phyloP scores from a whole-genome alignment of 208 protist species.

The Trichomonas vaginalis region DNA sequence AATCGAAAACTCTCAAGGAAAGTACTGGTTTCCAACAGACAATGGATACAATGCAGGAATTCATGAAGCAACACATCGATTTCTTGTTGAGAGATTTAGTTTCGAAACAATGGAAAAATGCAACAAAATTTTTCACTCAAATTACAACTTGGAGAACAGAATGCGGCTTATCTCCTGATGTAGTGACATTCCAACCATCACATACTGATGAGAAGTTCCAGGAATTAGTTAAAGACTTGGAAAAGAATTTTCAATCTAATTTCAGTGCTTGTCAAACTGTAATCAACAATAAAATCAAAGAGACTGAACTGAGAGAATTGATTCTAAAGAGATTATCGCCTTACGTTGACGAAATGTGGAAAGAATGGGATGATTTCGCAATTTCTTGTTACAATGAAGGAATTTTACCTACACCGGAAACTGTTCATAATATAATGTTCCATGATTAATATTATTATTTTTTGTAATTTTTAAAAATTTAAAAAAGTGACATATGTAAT shows the following conservation, averaged over 20 bases:
- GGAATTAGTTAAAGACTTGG: neutral
- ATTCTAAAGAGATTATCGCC: neutral
- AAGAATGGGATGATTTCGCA: neutral
- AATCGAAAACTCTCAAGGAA: neutral
- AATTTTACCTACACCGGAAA: neutral
- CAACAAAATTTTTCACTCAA: neutral
- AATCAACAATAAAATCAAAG: neutral
- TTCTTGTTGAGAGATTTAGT: neutral
- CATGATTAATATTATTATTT: neutral
- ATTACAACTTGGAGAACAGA: neutral
- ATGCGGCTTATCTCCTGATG: neutral
- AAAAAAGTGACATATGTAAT: too few species aligned
- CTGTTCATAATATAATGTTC: neutral
- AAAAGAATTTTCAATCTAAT: neutral
- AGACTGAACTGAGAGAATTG: neutral
- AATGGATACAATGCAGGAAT: neutral
- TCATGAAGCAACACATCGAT: neutral
- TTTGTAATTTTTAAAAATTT: too few species aligned
- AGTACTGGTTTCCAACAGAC: neutral
- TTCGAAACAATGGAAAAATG: neutral
- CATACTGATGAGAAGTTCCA: constrained; percentile 2
- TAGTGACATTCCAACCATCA: neutral
- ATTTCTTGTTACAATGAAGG: neutral
- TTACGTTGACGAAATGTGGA: neutral
- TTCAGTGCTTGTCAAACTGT: neutral